A percentile compares a stretch with the other conserved stretches of the same genome.
Evolutionary conservation across 1,139 yeast genomes (phyloP).

Genomic region (Yarrowia galli): DNA sequence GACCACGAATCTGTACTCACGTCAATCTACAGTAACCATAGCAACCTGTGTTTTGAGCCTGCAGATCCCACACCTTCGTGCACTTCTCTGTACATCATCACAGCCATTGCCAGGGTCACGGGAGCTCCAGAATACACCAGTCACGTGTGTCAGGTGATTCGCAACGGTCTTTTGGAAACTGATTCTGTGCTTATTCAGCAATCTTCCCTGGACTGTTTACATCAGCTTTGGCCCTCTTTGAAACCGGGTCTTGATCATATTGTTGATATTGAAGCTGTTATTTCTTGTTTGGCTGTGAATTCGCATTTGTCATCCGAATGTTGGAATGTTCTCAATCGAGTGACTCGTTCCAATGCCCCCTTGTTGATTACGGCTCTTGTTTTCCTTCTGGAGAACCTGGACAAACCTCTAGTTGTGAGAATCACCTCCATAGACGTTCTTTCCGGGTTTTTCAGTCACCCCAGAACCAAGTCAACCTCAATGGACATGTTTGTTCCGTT

Average conservation of each 20-base stretch:
- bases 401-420: not conserved
- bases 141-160: conserved; percentile 20
- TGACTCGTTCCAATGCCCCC: conserved; percentile 14
- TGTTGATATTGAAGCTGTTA: conserved; percentile 27
- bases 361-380: conserved; percentile 11
- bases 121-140: conserved; percentile 12
- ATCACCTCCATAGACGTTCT: conserved; percentile 17
- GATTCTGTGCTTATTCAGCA: conserved; percentile 15
- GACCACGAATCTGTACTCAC: conserved; percentile 4
- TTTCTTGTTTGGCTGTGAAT: not conserved
- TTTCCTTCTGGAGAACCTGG: conserved; percentile 10
- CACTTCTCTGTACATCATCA: conserved; percentile 17
- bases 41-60: conserved; percentile 21
- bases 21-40: conserved; percentile 6
- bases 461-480: not conserved
- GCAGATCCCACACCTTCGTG: conserved; percentile 4
- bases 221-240: conserved; percentile 11
- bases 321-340: not conserved
- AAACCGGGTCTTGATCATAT: conserved; percentile 22
- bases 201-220: conserved; percentile 15
- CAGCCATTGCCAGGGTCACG: conserved; percentile 22
- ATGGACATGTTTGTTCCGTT: conserved; percentile 36
- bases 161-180: conserved; percentile 8
- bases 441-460: not conserved
- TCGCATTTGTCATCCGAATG: not conserved